A percentile compares a stretch with the other conserved stretches of the same genome.
These are phyloP conservation scores for Geotrichum restrictum DNA, from an alignment of 1,139 yeast species.

Conservation along the genomic window DNA sequence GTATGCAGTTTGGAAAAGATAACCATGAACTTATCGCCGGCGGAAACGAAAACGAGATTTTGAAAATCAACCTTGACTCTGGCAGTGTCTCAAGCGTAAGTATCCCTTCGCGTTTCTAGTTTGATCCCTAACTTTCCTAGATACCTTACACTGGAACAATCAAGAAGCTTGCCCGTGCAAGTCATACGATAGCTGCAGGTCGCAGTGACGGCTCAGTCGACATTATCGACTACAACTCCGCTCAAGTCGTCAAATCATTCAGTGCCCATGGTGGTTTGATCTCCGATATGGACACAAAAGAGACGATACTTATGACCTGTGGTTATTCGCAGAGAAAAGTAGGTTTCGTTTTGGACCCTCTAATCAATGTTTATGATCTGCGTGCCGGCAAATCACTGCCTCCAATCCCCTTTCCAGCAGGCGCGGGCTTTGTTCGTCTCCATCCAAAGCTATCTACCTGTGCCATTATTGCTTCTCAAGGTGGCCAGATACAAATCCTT, in stretches of 20 bases:
- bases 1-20: constrained; percentile 38
- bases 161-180: constrained; percentile 44
- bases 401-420: constrained; percentile 85
- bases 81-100: constrained; percentile 39
- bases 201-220: constrained; percentile 66
- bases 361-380: constrained; percentile 78
- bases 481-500: constrained; percentile 81
- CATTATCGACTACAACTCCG: constrained; percentile 64
- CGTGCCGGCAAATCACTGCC: constrained; percentile 68
- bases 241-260: constrained; percentile 57
- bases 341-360: constrained; percentile 62
- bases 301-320: constrained; percentile 73
- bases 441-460: constrained; percentile 87
- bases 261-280: constrained; percentile 71
- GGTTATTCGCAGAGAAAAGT: constrained; percentile 66
- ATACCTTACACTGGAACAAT: constrained; percentile 37
- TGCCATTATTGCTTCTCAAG: constrained; percentile 64
- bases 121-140: constrained; percentile 9
- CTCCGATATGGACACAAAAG: constrained; percentile 74
- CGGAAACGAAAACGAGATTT: constrained; percentile 45
- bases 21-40: constrained; percentile 47
- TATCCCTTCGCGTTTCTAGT: neutral
- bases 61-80: constrained; percentile 60
- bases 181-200: constrained; percentile 56
- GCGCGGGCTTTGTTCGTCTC: constrained; percentile 77